Percentiles rank a stretch among this genome's conserved stretches.
Evolutionary conservation across 495 filamentous ascomycete genomes (phyloP).

Genomic region (Trichoderma erinaceum): DNA sequence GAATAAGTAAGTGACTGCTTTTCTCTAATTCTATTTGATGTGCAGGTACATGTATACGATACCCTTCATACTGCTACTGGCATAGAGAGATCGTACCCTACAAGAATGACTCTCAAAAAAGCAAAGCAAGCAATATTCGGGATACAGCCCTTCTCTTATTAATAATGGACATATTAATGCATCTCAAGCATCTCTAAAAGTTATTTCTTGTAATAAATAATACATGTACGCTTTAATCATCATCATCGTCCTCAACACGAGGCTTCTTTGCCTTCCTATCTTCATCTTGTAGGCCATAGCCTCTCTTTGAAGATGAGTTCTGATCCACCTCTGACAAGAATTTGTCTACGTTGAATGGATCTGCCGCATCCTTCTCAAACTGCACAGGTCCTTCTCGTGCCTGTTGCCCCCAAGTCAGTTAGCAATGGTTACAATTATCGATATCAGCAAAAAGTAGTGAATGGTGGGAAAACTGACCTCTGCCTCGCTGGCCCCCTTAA

Average conservation of each 20-base stretch:
- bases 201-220: background rate
- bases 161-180: background rate
- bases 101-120: no score
- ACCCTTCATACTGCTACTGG: no score
- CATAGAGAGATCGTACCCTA: no score
- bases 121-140: no score
- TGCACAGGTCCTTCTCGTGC: constrained; percentile 87
- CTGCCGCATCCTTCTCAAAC: constrained; percentile 84
- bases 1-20: no score
- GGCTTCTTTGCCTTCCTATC: constrained; percentile 66
- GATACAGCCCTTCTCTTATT: background rate
- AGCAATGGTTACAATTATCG: constrained; percentile 25
- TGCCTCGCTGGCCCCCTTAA: constrained; percentile 81
- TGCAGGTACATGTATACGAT: no score
- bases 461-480: constrained; percentile 52
- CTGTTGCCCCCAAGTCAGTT: constrained; percentile 34
- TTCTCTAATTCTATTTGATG: no score
- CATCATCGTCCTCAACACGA: constrained; percentile 76
- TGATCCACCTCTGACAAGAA: constrained; percentile 77
- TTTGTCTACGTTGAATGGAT: constrained; percentile 89
- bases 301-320: constrained; percentile 59
- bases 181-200: constrained; percentile 6
- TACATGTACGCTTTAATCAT: constrained; percentile 25
- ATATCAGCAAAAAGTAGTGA: background rate
- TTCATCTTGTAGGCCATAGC: constrained; percentile 77